Evolutionary conservation across 169 alveolate genomes (phyloP), one percentile per base, ranked within the genome.

Genomic region (Cryptosporidium parvum): DNA sequence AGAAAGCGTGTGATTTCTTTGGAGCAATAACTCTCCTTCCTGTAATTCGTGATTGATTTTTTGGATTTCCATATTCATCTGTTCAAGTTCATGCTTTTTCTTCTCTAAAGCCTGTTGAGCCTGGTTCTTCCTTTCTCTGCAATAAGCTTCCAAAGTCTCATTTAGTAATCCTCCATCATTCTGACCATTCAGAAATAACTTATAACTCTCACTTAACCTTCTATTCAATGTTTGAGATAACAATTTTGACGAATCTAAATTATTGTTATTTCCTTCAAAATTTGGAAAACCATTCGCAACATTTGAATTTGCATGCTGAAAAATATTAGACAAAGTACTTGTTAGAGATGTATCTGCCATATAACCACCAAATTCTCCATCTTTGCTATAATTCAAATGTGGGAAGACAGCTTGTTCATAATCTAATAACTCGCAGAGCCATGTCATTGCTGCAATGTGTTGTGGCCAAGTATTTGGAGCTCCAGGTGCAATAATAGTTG

Each of bases 401-500:
- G 85, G 92, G 65, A 92, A 93, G 18, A 93, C 91, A 29, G 93
- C 96, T 7, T 86, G 93, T 70, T 94, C 96, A 69, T 93, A 94
- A 23, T 93, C 94, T 14, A 94, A 69, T 33, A 94, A 80, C 75
- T 94, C 95, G 62, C 96, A 94, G 26, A 94, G 86, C 96, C 96
- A 94, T 21, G 94, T 65, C 84, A 94, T 69, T 42, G 96, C 95
- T 44, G 95, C 86, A 80, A 94, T 84, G 58, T 94, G 96, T 14
- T 92, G 94, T 44, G 94, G 93, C 93, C 95, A 94, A 56, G 93
- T 94, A 31, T 93, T 87, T 35, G 95, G 95, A 0, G 96, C 92
- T 21, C 94, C 93, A 9, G 96, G 96, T 14, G 96, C 96, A 29
- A 92, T 93, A 91, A 94, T 86, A 18, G 96, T 89, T 21, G 95